Evolutionary conservation across 257 asterid species (phyloP).

Genomic region (Prunella vulgaris): DNA sequence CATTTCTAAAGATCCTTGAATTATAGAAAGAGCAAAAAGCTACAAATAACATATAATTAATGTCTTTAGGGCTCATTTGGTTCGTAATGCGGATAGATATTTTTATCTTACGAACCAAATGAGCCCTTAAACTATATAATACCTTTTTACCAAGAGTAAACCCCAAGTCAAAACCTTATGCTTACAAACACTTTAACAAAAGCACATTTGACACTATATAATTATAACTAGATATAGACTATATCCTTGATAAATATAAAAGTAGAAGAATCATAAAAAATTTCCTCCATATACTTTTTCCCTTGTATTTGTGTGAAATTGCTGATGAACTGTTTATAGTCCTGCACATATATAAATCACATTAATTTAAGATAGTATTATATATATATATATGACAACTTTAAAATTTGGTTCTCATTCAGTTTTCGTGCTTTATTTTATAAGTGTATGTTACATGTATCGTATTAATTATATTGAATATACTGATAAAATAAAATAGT

Average conservation of each 20-base stretch:
- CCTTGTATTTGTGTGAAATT: slow-evolving; percentile 10
- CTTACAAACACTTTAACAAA: neutral
- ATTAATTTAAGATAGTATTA: neutral
- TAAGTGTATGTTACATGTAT: neutral
- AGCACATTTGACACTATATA: neutral
- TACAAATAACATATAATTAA: neutral
- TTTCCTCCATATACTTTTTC: slow-evolving; percentile 27
- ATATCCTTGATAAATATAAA: slow-evolving; percentile 25
- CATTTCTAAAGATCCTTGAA: slow-evolving; percentile 33
- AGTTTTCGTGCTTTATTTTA: neutral
- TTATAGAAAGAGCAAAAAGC: slow-evolving; percentile 26
- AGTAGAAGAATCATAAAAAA: slow-evolving; percentile 25
- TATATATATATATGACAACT: neutral
- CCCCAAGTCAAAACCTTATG: slow-evolving; percentile 10
- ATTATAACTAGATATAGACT: neutral
- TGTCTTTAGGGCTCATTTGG: too few relatives aligned
- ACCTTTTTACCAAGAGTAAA: neutral
- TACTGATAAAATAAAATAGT: neutral
- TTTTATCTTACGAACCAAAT: too few relatives aligned
- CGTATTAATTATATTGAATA: neutral
- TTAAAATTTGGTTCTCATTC: neutral
- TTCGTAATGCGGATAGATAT: too few relatives aligned
- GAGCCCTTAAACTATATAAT: neutral
- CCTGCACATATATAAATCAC: slow-evolving; percentile 6
- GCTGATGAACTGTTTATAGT: slow-evolving; percentile 30